A percentile compares a stretch with the other conserved stretches of the same genome.
Conservation (phyloP, 768 basidiomycete genomes). For the Lactifluus hygrophoroides region DNA sequence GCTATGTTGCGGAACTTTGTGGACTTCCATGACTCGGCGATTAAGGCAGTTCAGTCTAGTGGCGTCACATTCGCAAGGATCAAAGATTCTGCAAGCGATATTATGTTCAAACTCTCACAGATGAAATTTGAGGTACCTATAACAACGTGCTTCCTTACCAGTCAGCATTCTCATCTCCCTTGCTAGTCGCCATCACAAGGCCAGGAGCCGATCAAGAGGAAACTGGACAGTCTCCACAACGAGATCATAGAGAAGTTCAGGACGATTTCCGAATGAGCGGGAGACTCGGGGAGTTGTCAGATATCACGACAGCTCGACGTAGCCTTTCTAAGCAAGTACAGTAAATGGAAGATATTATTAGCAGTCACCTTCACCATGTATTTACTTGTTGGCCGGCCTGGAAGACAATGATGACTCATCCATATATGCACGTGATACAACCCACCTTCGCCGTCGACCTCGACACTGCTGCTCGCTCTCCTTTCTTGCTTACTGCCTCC, state of each 20-base stretch:
- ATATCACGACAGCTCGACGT: neutral
- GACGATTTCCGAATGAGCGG: constrained; percentile 61
- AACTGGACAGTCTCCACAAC: constrained; percentile 66
- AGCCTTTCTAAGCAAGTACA: neutral
- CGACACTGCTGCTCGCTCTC: no score
- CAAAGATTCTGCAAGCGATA: constrained; percentile 75
- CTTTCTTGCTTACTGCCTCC: no score
- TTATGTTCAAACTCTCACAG: constrained; percentile 97
- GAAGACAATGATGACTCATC: neutral
- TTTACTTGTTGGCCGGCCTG: neutral
- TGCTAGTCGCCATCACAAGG: constrained; percentile 84
- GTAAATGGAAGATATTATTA: neutral
- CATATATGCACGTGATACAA: neutral
- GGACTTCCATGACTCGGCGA: constrained; percentile 85
- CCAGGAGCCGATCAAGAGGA: constrained; percentile 72
- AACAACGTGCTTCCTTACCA: neutral
- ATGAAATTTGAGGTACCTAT: constrained; percentile 92
- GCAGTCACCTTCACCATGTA: neutral
- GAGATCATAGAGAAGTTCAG: constrained; percentile 95
- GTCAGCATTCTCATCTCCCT: neutral
- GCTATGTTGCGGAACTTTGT: constrained; percentile 95
- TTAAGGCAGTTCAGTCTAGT: constrained; percentile 74
- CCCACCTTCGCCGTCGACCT: no score
- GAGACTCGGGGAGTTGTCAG: neutral
- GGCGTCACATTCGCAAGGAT: constrained; percentile 82